phyloP scores from a whole-genome alignment of 23 red algal genomes.

The Rhodosorus marinus region DNA sequence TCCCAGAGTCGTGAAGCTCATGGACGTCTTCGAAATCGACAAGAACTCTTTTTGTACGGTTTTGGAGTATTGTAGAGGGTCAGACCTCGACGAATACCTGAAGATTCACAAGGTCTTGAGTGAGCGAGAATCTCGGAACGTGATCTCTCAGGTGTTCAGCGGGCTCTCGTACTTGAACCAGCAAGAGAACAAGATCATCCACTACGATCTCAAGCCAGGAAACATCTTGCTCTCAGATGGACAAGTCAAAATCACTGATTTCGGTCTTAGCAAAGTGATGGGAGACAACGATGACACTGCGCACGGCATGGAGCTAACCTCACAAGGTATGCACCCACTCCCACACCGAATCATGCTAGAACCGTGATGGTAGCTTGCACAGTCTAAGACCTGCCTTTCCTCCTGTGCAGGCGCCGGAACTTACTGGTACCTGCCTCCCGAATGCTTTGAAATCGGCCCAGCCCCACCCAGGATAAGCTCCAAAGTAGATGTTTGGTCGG shows the following conservation, averaged over 20 bases:
- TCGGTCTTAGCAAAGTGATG: slow-evolving; percentile 87
- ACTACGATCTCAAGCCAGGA: slow-evolving; percentile 95
- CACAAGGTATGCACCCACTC: too few relatives aligned
- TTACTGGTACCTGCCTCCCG: slow-evolving; percentile 95
- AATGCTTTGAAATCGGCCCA: slow-evolving; percentile 51
- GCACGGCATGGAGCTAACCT: slow-evolving; percentile 71
- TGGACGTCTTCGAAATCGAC: slow-evolving; percentile 96
- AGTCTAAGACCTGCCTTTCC: too few relatives aligned
- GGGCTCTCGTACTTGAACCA: slow-evolving; percentile 68
- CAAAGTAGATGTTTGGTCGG: slow-evolving; percentile 92
- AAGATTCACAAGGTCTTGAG: slow-evolving; percentile 32
- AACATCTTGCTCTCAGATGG: slow-evolving; percentile 88
- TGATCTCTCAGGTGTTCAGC: slow-evolving; percentile 66
- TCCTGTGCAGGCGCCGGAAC: slow-evolving; percentile 62
- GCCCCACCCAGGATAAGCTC: slow-evolving; percentile 32
- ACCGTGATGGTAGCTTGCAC: too few relatives aligned
- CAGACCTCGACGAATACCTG: slow-evolving; percentile 73
- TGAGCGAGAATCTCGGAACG: slow-evolving; percentile 75
- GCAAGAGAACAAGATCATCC: slow-evolving; percentile 56
- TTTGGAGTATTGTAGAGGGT: slow-evolving; percentile 79
- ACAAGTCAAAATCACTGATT: slow-evolving; percentile 90
- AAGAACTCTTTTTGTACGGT: slow-evolving; percentile 89
- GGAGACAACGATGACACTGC: slow-evolving; percentile 13
- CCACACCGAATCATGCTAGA: too few relatives aligned
- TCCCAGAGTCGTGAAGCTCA: slow-evolving; percentile 59